phyloP scores from a whole-genome alignment of 257 asterid genomes.

The Anisodus tanguticus region DNA sequence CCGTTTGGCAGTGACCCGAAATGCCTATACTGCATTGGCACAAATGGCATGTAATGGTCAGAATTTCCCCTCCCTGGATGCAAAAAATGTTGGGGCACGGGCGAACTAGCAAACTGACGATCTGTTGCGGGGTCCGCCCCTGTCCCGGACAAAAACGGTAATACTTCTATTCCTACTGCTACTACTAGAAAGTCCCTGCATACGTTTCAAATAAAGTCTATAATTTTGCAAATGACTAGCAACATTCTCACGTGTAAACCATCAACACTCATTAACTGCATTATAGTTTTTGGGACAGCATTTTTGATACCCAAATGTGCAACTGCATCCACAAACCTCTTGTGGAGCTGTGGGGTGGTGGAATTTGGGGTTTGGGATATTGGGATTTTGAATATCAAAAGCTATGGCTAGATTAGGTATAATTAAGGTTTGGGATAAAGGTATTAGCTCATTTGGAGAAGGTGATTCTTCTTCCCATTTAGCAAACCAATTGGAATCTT shows the following conservation, averaged over 20 bases:
- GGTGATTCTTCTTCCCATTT: slow-evolving; percentile 90
- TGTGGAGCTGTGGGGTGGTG: slow-evolving; percentile 61
- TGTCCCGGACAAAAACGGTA: slow-evolving; percentile 31
- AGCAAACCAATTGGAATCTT: slow-evolving; percentile 79
- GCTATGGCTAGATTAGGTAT: slow-evolving; percentile 75
- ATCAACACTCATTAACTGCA: slow-evolving; percentile 64
- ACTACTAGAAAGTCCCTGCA: slow-evolving; percentile 44
- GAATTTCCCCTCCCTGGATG: slow-evolving; percentile 60
- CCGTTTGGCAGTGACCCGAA: slow-evolving; percentile 50
- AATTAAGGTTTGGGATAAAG: slow-evolving; percentile 76
- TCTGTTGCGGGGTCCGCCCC: slow-evolving; percentile 60
- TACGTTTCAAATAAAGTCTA: slow-evolving; percentile 53
- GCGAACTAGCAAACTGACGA: slow-evolving; percentile 71
- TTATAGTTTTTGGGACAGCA: slow-evolving; percentile 59
- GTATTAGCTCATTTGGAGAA: slow-evolving; percentile 77
- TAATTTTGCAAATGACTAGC: slow-evolving; percentile 59
- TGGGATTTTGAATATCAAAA: slow-evolving; percentile 63
- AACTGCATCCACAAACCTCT: slow-evolving; percentile 58
- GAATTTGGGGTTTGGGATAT: slow-evolving; percentile 41
- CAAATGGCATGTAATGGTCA: slow-evolving; percentile 64
- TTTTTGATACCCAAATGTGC: slow-evolving; percentile 60
- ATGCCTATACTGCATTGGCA: slow-evolving; percentile 58
- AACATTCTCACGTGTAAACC: slow-evolving; percentile 57
- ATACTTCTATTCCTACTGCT: slow-evolving; percentile 41
- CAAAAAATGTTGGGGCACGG: slow-evolving; percentile 74